phyloP scores from a whole-genome alignment of 2,329 filamentous ascomycete genomes.

The Pyrenophora teres region DNA sequence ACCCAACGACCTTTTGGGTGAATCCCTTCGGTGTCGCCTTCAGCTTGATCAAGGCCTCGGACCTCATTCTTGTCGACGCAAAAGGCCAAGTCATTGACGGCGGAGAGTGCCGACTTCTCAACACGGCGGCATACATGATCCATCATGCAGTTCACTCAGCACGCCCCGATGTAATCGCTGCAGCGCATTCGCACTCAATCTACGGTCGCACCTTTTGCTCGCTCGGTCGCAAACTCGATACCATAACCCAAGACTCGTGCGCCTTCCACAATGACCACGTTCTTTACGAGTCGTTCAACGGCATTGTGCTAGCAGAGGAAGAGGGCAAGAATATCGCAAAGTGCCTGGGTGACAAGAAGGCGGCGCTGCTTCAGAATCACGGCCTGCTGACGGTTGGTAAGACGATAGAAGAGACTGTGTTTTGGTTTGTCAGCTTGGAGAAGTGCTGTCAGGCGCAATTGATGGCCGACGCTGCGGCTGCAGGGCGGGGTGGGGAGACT shows the following conservation, averaged over 20 bases:
- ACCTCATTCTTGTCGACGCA: conserved; percentile 70
- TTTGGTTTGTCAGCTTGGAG: conserved; percentile 60
- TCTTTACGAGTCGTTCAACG: conserved; percentile 59
- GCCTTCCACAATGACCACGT: conserved; percentile 60
- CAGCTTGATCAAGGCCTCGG: conserved; percentile 65
- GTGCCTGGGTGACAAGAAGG: conserved; percentile 56
- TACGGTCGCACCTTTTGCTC: conserved; percentile 66
- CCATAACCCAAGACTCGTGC: conserved; percentile 63
- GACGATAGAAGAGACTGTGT: conserved; percentile 57
- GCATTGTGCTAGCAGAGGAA: conserved; percentile 58
- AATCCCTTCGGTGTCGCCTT: conserved; percentile 69
- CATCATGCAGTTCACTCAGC: conserved; percentile 64
- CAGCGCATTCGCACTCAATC: conserved; percentile 63
- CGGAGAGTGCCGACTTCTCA: conserved; percentile 50
- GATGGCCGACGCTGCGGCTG: conserved; percentile 60
- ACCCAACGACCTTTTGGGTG: conserved; percentile 66
- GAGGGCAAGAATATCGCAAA: conserved; percentile 59
- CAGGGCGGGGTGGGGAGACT: conserved; percentile 65
- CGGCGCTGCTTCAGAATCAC: conserved; percentile 60
- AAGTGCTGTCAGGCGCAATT: conserved; percentile 60
- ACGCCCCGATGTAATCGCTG: conserved; percentile 62
- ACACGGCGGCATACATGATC: conserved; percentile 62
- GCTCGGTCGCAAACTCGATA: conserved; percentile 63
- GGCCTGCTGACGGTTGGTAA: conserved; percentile 57
- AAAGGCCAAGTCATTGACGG: conserved; percentile 67